These are phyloP conservation scores for Penicillium samsonianum DNA, from an alignment of 495 filamentous ascomycete genomes.

Conservation along the genomic window DNA sequence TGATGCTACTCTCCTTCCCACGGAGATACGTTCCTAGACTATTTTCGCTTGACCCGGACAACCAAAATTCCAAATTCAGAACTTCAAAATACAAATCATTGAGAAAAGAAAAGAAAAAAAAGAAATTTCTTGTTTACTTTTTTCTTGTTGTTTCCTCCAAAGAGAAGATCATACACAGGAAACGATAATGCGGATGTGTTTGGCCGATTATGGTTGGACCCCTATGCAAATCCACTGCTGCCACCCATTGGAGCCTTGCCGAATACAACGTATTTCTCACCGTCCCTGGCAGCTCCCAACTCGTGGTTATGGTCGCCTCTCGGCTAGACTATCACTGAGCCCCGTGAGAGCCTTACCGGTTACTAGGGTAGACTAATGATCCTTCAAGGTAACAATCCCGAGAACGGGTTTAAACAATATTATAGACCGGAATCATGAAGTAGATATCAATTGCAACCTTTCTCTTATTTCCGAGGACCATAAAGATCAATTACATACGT, in stretches of 20 bases:
- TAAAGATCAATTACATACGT: background rate
- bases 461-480: background rate
- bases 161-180: conserved; percentile 6
- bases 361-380: conserved; percentile 10
- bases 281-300: conserved; percentile 40
- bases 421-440: background rate
- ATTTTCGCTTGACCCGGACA: conserved; percentile 15
- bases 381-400: conserved; percentile 1
- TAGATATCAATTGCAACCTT: conserved; percentile 20
- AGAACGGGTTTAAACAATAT: conserved; percentile 1
- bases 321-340: conserved; percentile 17
- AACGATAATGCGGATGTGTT: conserved; percentile 13
- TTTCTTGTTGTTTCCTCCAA: too few relatives aligned
- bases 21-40: conserved; percentile 15
- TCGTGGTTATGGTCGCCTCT: conserved; percentile 32
- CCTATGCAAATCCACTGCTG: conserved; percentile 25
- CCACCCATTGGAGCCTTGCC: conserved; percentile 24
- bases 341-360: conserved; percentile 16
- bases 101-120: conserved; percentile 13
- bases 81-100: conserved; percentile 12
- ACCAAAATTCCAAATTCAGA: conserved; percentile 11
- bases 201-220: conserved; percentile 30
- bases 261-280: conserved; percentile 29
- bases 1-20: conserved; percentile 31
- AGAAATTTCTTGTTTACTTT: background rate